Evolutionary conservation across 371 early-diverging fungal genomes (phyloP).

Genomic region (Rhizomucor miehei): DNA sequence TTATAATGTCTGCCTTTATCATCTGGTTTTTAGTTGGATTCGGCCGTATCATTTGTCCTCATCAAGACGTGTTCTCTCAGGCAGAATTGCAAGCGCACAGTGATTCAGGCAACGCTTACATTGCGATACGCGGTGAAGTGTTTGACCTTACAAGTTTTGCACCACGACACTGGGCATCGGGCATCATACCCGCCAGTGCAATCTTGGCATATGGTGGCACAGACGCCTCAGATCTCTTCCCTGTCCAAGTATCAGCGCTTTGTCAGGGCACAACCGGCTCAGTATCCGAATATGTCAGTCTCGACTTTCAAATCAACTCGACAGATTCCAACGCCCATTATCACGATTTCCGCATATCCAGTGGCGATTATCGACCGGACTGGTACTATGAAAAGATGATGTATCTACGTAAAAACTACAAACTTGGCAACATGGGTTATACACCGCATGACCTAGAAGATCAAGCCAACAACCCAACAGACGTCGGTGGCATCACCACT

Average conservation of each 20-base stretch:
- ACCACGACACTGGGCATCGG: slow-evolving; percentile 43
- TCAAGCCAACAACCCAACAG: slow-evolving; percentile 25
- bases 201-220: slow-evolving; percentile 58
- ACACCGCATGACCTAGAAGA: slow-evolving; percentile 24
- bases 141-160: slow-evolving; percentile 61
- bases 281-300: slow-evolving; percentile 16
- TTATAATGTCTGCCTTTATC: slow-evolving; percentile 70
- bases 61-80: slow-evolving; percentile 60
- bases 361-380: slow-evolving; percentile 27
- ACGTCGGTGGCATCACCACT: slow-evolving; percentile 21
- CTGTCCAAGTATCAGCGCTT: slow-evolving; percentile 58
- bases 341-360: slow-evolving; percentile 36
- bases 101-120: slow-evolving; percentile 37
- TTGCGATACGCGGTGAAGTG: slow-evolving; percentile 65
- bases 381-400: slow-evolving; percentile 54
- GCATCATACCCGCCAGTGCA: slow-evolving; percentile 42
- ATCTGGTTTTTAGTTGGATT: slow-evolving; percentile 88
- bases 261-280: slow-evolving; percentile 24
- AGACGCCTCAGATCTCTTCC: slow-evolving; percentile 64
- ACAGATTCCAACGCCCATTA: slow-evolving; percentile 27
- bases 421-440: slow-evolving; percentile 38
- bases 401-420: slow-evolving; percentile 44
- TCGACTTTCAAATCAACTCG: slow-evolving; percentile 23
- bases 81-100: slow-evolving; percentile 49
- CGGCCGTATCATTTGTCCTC: slow-evolving; percentile 81